phyloP scores from a whole-genome alignment of 2,329 filamentous ascomycete genomes.

The Cordyceps sp. region DNA sequence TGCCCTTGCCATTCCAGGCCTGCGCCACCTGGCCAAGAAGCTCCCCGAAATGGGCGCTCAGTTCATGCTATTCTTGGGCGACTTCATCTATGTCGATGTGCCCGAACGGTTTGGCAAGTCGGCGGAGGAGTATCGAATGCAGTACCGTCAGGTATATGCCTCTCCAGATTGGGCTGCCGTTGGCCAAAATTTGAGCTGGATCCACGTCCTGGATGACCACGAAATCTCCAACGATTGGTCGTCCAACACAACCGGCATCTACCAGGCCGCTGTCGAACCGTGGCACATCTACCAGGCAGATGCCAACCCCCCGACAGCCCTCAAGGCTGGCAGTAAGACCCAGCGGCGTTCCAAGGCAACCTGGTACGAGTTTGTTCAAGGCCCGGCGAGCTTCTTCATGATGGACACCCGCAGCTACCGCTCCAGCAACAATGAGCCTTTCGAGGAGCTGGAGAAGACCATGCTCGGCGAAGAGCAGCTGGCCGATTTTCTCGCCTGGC shows the following conservation, averaged over 20 bases:
- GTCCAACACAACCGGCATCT: slow-evolving; percentile 64
- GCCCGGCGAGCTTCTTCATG: slow-evolving; percentile 87
- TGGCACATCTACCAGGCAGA: slow-evolving; percentile 76
- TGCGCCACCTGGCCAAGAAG: slow-evolving; percentile 58
- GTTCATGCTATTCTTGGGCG: slow-evolving; percentile 68
- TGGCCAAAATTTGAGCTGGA: slow-evolving; percentile 76
- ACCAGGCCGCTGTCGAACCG: slow-evolving; percentile 63
- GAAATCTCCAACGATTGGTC: slow-evolving; percentile 83
- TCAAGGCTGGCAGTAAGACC: slow-evolving; percentile 25
- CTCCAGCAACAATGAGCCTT: slow-evolving; percentile 44
- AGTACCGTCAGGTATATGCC: slow-evolving; percentile 91
- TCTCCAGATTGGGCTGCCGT: slow-evolving; percentile 78
- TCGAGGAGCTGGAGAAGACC: slow-evolving; percentile 51
- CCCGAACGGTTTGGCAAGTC: slow-evolving; percentile 60
- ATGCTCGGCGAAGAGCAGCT: slow-evolving; percentile 78
- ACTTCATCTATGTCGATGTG: slow-evolving; percentile 86
- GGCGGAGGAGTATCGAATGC: slow-evolving; percentile 64
- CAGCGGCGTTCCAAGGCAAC: slow-evolving; percentile 39
- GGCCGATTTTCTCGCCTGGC: slow-evolving; percentile 60
- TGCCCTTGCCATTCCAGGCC: slow-evolving; percentile 64
- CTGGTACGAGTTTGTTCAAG: slow-evolving; percentile 80
- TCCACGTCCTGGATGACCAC: slow-evolving; percentile 92
- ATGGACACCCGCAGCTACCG: slow-evolving; percentile 83
- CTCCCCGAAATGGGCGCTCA: slow-evolving; percentile 58
- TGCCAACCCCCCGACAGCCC: slow-evolving; percentile 61